Conservation (phyloP, 768 basidiomycete species). For the Fomitopsis serialis region DNA sequence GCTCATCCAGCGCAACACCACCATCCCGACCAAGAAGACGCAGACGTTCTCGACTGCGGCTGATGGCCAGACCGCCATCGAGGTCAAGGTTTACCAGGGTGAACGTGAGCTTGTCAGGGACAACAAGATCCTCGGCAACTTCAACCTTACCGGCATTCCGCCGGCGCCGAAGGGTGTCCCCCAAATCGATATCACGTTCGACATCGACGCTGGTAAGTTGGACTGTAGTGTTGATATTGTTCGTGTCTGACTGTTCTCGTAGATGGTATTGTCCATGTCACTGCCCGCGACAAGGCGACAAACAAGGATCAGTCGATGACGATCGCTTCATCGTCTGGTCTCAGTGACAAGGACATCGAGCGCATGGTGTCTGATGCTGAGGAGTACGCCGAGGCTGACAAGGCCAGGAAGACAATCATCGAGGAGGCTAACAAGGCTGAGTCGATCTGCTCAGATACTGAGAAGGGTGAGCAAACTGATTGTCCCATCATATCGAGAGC, state of each 20-base stretch:
- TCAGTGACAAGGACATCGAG: conserved; percentile 95
- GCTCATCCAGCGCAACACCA: conserved; percentile 96
- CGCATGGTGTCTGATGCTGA: conserved; percentile 95
- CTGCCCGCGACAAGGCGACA: conserved; percentile 92
- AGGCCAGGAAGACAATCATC: conserved; percentile 79
- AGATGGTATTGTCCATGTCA: conserved; percentile 97
- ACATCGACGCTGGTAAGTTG: conserved; percentile 88
- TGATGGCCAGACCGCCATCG: conserved; percentile 98
- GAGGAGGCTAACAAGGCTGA: conserved; percentile 98
- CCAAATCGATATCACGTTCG: conserved; percentile 85
- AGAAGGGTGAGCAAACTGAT: conserved; percentile 63
- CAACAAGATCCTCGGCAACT: conserved; percentile 98
- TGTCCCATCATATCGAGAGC: not conserved
- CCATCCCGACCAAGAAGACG: conserved; percentile 99
- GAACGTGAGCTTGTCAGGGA: conserved; percentile 98
- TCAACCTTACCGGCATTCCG: conserved; percentile 98
- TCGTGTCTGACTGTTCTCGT: not conserved
- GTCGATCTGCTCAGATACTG: conserved; percentile 89
- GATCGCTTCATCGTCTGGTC: conserved; percentile 94
- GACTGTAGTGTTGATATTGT: conserved; percentile 1
- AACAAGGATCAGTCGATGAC: conserved; percentile 93
- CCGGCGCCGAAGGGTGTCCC: conserved; percentile 73
- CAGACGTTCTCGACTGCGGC: conserved; percentile 99
- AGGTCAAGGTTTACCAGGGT: conserved; percentile 99
- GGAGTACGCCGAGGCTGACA: conserved; percentile 90